Conservation (phyloP, 768 basidiomycete genomes). For the Coprinopsis cinerea region DNA sequence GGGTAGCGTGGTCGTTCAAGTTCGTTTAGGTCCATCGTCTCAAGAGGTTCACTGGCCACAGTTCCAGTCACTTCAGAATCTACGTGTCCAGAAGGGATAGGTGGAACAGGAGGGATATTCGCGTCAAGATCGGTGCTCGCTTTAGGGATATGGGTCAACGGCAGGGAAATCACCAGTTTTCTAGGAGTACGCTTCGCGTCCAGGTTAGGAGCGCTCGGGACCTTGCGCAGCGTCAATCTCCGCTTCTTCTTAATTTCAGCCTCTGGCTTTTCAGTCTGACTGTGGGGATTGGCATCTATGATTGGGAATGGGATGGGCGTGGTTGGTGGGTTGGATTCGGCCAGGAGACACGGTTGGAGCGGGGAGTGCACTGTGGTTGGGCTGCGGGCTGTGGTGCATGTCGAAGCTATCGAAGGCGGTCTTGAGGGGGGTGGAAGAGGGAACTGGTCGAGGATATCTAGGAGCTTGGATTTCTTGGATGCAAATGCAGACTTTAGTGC, state of each 20-base stretch:
- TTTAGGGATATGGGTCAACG: not conserved
- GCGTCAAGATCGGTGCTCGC: not conserved
- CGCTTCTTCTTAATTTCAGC: no score
- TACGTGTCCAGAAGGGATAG: not conserved
- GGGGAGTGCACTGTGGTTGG: not conserved
- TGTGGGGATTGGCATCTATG: no score
- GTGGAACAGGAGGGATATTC: not conserved
- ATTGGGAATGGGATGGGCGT: no score
- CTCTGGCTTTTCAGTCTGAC: no score
- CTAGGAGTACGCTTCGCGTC: no score
- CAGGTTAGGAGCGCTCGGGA: no score
- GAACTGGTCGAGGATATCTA: slow-evolving; percentile 8
- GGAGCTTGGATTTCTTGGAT: not conserved
- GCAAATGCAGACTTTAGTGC: not conserved
- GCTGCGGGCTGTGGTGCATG: not conserved
- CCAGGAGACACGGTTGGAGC: not conserved
- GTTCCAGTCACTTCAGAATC: no score
- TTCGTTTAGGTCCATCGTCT: no score
- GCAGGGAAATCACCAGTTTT: not conserved
- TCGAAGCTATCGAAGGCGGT: not conserved
- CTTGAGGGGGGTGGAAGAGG: slow-evolving; percentile 6
- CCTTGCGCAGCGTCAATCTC: no score
- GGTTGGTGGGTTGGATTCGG: no score
- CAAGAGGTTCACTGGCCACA: no score
- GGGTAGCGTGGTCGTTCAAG: not conserved